These are phyloP conservation scores for Wickerhamomyces bovis DNA, from an alignment of 805 yeast species.

Conservation along the genomic window DNA sequence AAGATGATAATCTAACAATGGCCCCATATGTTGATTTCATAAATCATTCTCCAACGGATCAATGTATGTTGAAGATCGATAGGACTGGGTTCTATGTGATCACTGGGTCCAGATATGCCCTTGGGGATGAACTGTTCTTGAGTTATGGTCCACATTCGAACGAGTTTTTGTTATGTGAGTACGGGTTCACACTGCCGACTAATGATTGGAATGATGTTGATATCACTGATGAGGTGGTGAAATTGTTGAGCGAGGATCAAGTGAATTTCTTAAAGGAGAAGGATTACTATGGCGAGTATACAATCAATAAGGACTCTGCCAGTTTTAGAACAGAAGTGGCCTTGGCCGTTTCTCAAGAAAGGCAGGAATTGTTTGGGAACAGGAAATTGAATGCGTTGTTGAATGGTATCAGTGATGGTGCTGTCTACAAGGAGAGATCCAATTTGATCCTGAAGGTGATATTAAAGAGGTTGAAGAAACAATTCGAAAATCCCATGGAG, in stretches of 20 bases:
- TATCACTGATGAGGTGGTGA: conserved; percentile 39
- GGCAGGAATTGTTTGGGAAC: conserved; percentile 12
- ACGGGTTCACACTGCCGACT: conserved; percentile 61
- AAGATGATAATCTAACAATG: conserved; percentile 71
- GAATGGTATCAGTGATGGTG: conserved; percentile 44
- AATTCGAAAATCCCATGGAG: conserved; percentile 19
- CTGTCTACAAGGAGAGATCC: conserved; percentile 29
- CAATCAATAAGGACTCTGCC: conserved; percentile 43
- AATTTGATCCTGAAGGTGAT: conserved; percentile 28
- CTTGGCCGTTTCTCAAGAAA: conserved; percentile 48
- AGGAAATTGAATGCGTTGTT: conserved; percentile 18
- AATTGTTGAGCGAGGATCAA: conserved; percentile 33
- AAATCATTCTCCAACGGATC: conserved; percentile 55
- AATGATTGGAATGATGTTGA: conserved; percentile 74
- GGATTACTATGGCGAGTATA: conserved; percentile 72
- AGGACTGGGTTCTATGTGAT: conserved; percentile 47
- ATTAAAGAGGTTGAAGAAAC: conserved; percentile 24
- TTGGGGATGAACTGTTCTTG: conserved; percentile 55
- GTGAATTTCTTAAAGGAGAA: conserved; percentile 38
- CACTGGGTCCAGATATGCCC: conserved; percentile 28
- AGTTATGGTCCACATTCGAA: conserved; percentile 89
- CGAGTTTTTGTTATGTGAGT: conserved; percentile 75
- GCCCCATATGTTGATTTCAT: conserved; percentile 89
- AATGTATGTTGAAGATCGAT: conserved; percentile 45
- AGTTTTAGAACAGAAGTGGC: conserved; percentile 78